Conservation (phyloP, 495 filamentous ascomycete genomes). For the Penicillium nucicola region DNA sequence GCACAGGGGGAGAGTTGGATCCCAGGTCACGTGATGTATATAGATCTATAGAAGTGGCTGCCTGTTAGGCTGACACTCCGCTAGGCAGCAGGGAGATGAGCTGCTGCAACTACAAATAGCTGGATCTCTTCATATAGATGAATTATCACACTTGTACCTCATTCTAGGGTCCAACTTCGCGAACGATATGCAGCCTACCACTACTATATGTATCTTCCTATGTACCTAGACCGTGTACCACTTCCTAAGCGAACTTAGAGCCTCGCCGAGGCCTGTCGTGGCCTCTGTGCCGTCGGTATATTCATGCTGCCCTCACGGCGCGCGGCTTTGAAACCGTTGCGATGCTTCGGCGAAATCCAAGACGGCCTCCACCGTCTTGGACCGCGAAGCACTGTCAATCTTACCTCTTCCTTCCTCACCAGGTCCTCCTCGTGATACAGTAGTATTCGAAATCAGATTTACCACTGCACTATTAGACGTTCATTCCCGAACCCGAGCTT, state of each 20-base stretch:
- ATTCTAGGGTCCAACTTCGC: not conserved
- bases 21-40: constrained; percentile 6
- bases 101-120: constrained; percentile 5
- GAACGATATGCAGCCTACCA: not conserved
- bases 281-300: constrained; percentile 12
- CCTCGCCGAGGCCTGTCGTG: constrained; percentile 18
- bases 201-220: constrained; percentile 8
- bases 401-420: constrained; percentile 17
- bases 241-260: constrained; percentile 16
- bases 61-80: not conserved
- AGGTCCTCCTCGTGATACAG: too few species aligned
- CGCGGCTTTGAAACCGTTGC: constrained; percentile 21
- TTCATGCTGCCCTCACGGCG: constrained; percentile 20
- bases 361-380: constrained; percentile 17
- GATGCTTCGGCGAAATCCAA: constrained; percentile 26
- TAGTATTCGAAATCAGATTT: too few species aligned
- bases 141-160: constrained; percentile 6
- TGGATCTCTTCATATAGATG: constrained; percentile 3
- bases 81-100: constrained; percentile 6
- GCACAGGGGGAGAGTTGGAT: not conserved
- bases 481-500: too few species aligned
- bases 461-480: too few species aligned
- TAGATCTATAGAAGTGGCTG: constrained; percentile 3
- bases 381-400: constrained; percentile 7
- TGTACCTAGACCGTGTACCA: constrained; percentile 8